phyloP scores from a whole-genome alignment of 1,139 yeast genomes.

The Pneumocystis murina region DNA sequence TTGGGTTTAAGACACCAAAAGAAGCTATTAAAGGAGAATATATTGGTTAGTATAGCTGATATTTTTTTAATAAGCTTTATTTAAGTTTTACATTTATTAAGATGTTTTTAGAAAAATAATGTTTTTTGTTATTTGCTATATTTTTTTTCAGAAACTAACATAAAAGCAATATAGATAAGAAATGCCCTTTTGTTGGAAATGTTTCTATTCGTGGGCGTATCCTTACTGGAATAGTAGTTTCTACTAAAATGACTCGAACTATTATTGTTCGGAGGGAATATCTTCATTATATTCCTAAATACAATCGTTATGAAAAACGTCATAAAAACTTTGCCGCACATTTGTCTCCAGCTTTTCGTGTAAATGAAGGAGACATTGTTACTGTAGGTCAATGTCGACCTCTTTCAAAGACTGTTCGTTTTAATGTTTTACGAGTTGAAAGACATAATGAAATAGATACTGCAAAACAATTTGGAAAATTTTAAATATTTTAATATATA shows the following conservation, averaged over 20 bases:
- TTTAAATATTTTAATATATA: slow-evolving; percentile 32
- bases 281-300: slow-evolving; percentile 99
- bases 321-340: slow-evolving; percentile 99
- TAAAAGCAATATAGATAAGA: slow-evolving; percentile 44
- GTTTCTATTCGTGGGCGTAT: slow-evolving; percentile 99
- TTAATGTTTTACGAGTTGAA: slow-evolving; percentile 92
- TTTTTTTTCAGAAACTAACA: neutral
- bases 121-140: neutral
- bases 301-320: slow-evolving; percentile 99
- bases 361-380: slow-evolving; percentile 95
- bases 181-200: slow-evolving; percentile 97
- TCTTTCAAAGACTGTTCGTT: slow-evolving; percentile 98
- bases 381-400: slow-evolving; percentile 99
- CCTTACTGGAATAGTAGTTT: slow-evolving; percentile 87
- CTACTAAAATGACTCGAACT: slow-evolving; percentile 99
- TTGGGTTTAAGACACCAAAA: slow-evolving; percentile 99
- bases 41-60: slow-evolving; percentile 38
- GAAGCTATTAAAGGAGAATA: slow-evolving; percentile 96
- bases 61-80: neutral
- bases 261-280: slow-evolving; percentile 99
- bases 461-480: slow-evolving; percentile 77
- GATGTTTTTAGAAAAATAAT: neutral
- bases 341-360: slow-evolving; percentile 99
- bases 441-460: slow-evolving; percentile 67
- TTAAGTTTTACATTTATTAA: neutral